Evolutionary conservation across 2,329 filamentous ascomycete species (phyloP).

Genomic region (Parascedosporium putredinis): DNA sequence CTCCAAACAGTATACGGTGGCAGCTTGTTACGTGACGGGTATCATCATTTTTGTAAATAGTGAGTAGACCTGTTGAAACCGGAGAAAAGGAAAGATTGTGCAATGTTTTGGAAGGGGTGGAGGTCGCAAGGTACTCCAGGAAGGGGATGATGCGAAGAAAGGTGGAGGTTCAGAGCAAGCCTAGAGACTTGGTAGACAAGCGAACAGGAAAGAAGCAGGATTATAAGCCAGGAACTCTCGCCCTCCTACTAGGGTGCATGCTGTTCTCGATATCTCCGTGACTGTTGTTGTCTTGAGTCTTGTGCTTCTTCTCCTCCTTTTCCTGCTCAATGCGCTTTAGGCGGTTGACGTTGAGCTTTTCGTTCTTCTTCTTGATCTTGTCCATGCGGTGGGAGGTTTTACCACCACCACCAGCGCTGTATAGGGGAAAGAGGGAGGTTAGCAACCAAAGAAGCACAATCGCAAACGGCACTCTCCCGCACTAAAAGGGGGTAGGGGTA

Average conservation of each 20-base stretch:
- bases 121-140: background rate
- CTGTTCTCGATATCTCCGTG: constrained; percentile 16
- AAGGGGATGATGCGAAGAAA: background rate
- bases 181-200: background rate
- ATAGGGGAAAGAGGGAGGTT: background rate
- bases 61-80: background rate
- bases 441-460: too few relatives aligned
- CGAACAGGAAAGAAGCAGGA: too few relatives aligned
- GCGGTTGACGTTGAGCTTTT: constrained; percentile 63
- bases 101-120: too few relatives aligned
- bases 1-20: too few relatives aligned
- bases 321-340: constrained; percentile 36
- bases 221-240: constrained; percentile 13
- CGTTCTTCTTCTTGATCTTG: constrained; percentile 79
- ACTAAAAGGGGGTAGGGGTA: constrained; percentile 6
- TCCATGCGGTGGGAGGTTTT: constrained; percentile 61
- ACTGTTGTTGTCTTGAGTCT: constrained; percentile 18
- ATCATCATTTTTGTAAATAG: background rate
- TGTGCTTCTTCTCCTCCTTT: constrained; percentile 28
- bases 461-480: background rate
- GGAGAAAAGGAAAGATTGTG: background rate
- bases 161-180: background rate
- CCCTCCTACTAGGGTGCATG: constrained; percentile 44
- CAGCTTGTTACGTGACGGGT: background rate
- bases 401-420: constrained; percentile 72